These are phyloP conservation scores for Pneumocystis wakefieldiae DNA, from an alignment of 1,139 yeast species.

Conservation along the genomic window DNA sequence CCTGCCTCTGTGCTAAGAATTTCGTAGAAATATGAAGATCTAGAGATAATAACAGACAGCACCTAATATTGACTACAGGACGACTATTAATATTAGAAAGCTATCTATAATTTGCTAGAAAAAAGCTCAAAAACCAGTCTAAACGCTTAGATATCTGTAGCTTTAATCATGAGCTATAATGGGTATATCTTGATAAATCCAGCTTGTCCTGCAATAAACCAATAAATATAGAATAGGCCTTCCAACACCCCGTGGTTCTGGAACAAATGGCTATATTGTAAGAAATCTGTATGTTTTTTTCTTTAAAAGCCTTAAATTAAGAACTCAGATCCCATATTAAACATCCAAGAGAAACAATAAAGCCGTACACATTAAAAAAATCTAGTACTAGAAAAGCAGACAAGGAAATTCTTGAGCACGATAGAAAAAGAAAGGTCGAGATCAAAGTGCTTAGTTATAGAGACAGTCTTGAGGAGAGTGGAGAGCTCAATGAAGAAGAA, in stretches of 20 bases:
- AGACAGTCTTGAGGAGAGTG: constrained; percentile 41
- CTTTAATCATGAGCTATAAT: neutral
- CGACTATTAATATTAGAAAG: too few species aligned
- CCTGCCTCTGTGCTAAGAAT: too few species aligned
- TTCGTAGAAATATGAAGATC: neutral
- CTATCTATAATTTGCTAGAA: neutral
- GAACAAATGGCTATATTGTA: constrained; percentile 59
- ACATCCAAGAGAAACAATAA: constrained; percentile 15
- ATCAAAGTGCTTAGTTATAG: constrained; percentile 41
- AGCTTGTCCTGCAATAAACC: neutral
- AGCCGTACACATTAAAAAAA: constrained; percentile 16
- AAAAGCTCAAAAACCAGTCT: neutral
- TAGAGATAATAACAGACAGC: too few species aligned
- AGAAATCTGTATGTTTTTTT: constrained; percentile 24
- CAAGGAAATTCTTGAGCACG: constrained; percentile 33
- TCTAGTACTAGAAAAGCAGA: constrained; percentile 22
- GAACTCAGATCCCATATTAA: constrained; percentile 23
- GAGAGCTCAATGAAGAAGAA: constrained; percentile 20
- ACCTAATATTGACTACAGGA: too few species aligned
- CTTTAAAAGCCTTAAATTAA: constrained; percentile 19
- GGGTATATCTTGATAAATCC: neutral
- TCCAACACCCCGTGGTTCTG: constrained; percentile 51
- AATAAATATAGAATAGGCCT: constrained; percentile 42
- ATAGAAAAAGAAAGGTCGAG: constrained; percentile 36
- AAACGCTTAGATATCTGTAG: neutral